A percentile compares a stretch with the other conserved stretches of the same genome.
These are phyloP conservation scores for Vaccinium macrocarpon DNA, from an alignment of 148 eudicot genomes.

Conservation along the genomic window DNA sequence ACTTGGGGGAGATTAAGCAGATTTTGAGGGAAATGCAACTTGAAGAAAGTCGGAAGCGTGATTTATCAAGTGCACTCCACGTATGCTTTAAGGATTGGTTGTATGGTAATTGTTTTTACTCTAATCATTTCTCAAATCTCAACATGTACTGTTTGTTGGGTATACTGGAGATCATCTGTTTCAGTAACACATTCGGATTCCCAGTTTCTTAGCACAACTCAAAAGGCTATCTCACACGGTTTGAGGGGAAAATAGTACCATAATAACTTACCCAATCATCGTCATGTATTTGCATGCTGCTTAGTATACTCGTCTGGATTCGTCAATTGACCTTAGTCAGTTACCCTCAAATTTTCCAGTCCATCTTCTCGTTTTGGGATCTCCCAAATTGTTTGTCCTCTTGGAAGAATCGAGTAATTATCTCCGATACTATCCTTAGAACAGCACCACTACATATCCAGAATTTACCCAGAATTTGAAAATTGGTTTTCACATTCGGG, in stretches of 20 bases:
- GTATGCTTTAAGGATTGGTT: conserved; percentile 87
- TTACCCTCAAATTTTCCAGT: not conserved
- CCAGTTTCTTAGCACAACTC: not conserved
- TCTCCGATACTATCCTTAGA: not conserved
- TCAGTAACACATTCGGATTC: not conserved
- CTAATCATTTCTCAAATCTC: not conserved
- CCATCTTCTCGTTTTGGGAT: not conserved
- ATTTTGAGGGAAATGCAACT: conserved; percentile 74
- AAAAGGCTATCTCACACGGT: not conserved
- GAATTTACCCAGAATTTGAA: no score
- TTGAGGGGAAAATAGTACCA: not conserved
- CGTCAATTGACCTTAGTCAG: conserved; percentile 5
- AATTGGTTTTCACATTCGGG: no score
- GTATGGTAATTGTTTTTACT: conserved; percentile 54
- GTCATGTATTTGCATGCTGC: not conserved
- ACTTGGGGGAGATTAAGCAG: conserved; percentile 79
- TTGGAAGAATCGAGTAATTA: not conserved
- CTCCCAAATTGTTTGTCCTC: not conserved
- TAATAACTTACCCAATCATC: not conserved
- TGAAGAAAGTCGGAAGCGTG: conserved; percentile 82
- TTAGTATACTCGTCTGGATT: not conserved
- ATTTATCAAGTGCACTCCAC: conserved; percentile 81
- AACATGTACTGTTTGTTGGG: not conserved
- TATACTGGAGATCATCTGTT: not conserved
- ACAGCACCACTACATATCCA: not conserved